A percentile compares a stretch with the other conserved stretches of the same genome.
These are phyloP conservation scores for Lactarius vividus DNA, from an alignment of 768 basidiomycete species.

Conservation along the genomic window DNA sequence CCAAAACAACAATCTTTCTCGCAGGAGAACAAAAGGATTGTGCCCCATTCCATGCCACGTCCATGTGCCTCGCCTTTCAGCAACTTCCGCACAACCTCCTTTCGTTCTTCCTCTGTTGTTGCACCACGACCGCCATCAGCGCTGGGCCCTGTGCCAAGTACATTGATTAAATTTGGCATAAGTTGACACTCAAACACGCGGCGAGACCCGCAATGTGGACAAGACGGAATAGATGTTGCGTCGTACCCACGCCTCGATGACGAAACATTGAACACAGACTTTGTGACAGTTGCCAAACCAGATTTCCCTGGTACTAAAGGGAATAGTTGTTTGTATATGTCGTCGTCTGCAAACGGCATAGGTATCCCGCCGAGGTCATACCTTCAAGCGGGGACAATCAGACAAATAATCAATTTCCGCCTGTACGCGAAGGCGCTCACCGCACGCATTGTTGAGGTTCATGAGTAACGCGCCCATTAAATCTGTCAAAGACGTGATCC, in stretches of 20 bases:
- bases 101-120: slow-evolving; percentile 63
- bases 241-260: slow-evolving; percentile 51
- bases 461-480: slow-evolving; percentile 65
- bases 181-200: slow-evolving; percentile 91
- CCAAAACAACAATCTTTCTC: slow-evolving; percentile 67
- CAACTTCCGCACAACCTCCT: slow-evolving; percentile 54
- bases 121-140: slow-evolving; percentile 33
- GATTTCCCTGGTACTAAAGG: slow-evolving; percentile 45
- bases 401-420: background rate
- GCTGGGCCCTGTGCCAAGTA: slow-evolving; percentile 45
- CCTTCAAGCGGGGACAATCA: slow-evolving; percentile 39
- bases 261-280: slow-evolving; percentile 56
- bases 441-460: slow-evolving; percentile 85
- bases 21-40: slow-evolving; percentile 86
- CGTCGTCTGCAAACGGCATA: slow-evolving; percentile 80
- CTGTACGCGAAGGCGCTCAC: slow-evolving; percentile 43
- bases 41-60: slow-evolving; percentile 93
- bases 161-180: slow-evolving; percentile 90
- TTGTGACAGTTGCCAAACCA: slow-evolving; percentile 52
- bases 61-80: slow-evolving; percentile 49
- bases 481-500: slow-evolving; percentile 85
- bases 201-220: slow-evolving; percentile 60
- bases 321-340: slow-evolving; percentile 71
- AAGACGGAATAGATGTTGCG: slow-evolving; percentile 54
- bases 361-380: slow-evolving; percentile 88